These are phyloP conservation scores for Lecanicillium sp. DNA, from an alignment of 2,329 filamentous ascomycete genomes.

Conservation along the genomic window DNA sequence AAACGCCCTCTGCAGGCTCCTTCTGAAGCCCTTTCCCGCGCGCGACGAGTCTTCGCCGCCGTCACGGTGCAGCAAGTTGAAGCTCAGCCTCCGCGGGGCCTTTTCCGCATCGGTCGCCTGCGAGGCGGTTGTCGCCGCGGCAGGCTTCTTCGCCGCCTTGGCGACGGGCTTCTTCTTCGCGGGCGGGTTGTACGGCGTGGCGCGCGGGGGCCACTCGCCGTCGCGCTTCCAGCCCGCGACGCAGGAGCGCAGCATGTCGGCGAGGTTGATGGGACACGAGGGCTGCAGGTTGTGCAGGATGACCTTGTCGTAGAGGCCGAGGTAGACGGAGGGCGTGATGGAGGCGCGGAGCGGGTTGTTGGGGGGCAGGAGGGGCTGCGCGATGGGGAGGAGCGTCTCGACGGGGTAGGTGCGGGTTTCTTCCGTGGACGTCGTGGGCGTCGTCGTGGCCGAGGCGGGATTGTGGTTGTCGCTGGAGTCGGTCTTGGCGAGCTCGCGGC, in stretches of 20 bases:
- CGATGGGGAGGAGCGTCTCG: conserved; percentile 63
- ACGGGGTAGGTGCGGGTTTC: conserved; percentile 40
- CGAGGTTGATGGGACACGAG: conserved; percentile 77
- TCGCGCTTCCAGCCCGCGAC: conserved; percentile 90
- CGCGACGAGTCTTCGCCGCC: conserved; percentile 26
- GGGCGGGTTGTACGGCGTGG: conserved; percentile 35
- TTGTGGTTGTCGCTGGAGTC: conserved; percentile 22
- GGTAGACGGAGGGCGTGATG: conserved; percentile 68
- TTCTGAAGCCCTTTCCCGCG: conserved; percentile 35
- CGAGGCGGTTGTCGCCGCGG: conserved; percentile 10
- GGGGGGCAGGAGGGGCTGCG: conserved; percentile 64
- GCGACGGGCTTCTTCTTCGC: conserved; percentile 34
- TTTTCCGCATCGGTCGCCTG: conserved; percentile 22
- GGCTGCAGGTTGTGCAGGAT: conserved; percentile 75
- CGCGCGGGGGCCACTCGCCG: conserved; percentile 76
- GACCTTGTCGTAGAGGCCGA: conserved; percentile 84
- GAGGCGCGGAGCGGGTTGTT: conserved; percentile 70
- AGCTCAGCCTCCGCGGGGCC: conserved; percentile 38
- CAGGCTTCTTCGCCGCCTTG: conserved; percentile 32
- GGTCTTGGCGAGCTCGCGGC: conserved; percentile 29
- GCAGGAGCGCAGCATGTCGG: conserved; percentile 72
- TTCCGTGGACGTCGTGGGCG: conserved; percentile 7
- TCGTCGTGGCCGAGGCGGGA: conserved; percentile 11
- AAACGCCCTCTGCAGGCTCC: conserved; percentile 41
- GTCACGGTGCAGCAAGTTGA: conserved; percentile 40